Evolutionary conservation across 2,329 filamentous ascomycete species (phyloP), one percentile per base, ranked within the genome.

Genomic region (Metarhizium sp.): DNA sequence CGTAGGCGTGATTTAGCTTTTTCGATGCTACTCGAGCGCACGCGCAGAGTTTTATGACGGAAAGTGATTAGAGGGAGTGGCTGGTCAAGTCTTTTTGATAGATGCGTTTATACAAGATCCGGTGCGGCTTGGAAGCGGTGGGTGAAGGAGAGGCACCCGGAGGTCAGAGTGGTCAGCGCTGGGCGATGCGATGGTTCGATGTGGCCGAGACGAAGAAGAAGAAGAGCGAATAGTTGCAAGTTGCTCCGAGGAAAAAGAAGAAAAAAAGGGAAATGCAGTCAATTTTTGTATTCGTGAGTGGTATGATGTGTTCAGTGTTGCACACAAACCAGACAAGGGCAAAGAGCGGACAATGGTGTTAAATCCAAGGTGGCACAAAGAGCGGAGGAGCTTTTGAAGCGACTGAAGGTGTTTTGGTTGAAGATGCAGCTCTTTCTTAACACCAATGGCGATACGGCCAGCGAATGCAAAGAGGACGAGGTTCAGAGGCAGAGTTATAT

Each of bases 401-500:
- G 38, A 40, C 38, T 11, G 14, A 16, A 40, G 3, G 38, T 16
- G 11, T 40, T 13, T 40, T 40, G 38, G 11, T 40, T 13, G 38
- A 25, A 25, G 25, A 25, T 25, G 5, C 34, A 36, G 13, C 11
- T 36, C 34, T 36, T 36, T 8, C 25, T 36, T 1, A 11, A 36
- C 34, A 8, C 18, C 20, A 42, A 40, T 51, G 42, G n/a, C 16
- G 34, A 32, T 43, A 4, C 40, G 20, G 25, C 25, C 25, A 42
- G 42, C 14, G 16, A 52, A 47, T 43, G 20, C 42, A 18, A 48
- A 25, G 25, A 25, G 29, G 43, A 55, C 16, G 43, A 20, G n/a
- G 20, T 29, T 29, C 20, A 14, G 50, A 46, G 43, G 20, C 13
- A 48, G 52, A 51, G 46, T 58, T 59, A 58, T 58, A 59, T 59